Percentiles rank a stretch among this genome's conserved stretches.
Conservation (phyloP, 331 rosid genomes). For the Pyracantha coccinea region DNA sequence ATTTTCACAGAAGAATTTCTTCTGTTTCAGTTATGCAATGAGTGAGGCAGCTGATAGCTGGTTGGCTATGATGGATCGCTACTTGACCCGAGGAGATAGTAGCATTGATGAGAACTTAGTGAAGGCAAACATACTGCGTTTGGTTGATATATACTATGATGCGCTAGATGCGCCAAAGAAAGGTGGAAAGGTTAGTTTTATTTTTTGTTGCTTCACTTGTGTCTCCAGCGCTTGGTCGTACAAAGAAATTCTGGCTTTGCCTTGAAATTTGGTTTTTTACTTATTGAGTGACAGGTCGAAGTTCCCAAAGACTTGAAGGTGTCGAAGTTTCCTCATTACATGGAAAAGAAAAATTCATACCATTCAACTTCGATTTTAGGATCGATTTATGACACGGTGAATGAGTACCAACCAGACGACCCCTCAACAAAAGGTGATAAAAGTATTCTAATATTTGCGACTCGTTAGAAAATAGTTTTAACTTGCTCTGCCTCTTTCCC, state of each 20-base stretch:
- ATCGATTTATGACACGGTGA: conserved; percentile 48
- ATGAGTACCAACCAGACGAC: conserved; percentile 24
- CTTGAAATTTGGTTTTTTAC: not conserved
- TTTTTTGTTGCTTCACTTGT: not conserved
- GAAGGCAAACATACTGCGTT: conserved; percentile 34
- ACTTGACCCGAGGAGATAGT: conserved; percentile 29
- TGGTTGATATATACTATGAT: conserved; percentile 52
- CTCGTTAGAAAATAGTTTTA: not conserved
- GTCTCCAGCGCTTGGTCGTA: not conserved
- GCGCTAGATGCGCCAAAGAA: conserved; percentile 77
- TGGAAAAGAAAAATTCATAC: conserved; percentile 39
- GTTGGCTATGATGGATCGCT: conserved; percentile 62
- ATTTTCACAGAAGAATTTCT: not conserved
- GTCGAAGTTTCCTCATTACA: conserved; percentile 49
- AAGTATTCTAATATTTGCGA: not conserved
- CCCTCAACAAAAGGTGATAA: conserved; percentile 26
- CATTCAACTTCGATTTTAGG: conserved; percentile 65
- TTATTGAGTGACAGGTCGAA: conserved; percentile 26
- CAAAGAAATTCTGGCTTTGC: not conserved
- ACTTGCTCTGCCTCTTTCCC: not conserved
- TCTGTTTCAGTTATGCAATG: conserved; percentile 21
- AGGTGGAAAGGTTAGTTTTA: conserved; percentile 54
- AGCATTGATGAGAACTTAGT: conserved; percentile 18
- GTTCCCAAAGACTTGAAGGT: conserved; percentile 44
- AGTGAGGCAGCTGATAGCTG: conserved; percentile 64